These are phyloP conservation scores for Pyrus pyrifolia DNA, from an alignment of 306 rosid species.

Conservation along the genomic window DNA sequence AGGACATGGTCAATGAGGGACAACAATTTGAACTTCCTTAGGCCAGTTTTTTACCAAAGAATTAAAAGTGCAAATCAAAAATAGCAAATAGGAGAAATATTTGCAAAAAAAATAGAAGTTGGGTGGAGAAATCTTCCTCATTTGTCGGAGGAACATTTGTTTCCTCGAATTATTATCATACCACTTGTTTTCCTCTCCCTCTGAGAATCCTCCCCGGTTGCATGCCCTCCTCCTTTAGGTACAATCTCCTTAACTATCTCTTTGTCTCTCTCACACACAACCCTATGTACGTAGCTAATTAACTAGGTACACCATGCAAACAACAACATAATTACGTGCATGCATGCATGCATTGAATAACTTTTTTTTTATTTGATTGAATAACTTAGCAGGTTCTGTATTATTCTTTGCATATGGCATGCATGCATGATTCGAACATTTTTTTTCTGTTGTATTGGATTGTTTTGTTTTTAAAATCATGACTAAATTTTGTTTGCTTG, in stretches of 20 bases:
- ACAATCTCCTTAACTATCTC: not conserved
- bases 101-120: slow-evolving; percentile 13
- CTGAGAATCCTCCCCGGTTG: slow-evolving; percentile 36
- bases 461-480: not conserved
- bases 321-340: not conserved
- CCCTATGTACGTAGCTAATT: not conserved
- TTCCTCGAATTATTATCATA: slow-evolving; percentile 22
- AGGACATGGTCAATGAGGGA: not conserved
- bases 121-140: not conserved
- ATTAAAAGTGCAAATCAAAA: not conserved
- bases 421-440: not conserved
- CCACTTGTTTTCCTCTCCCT: slow-evolving; percentile 18
- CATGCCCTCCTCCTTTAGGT: slow-evolving; percentile 22
- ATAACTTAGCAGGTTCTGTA: not conserved
- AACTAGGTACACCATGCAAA: not conserved
- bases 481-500: not conserved
- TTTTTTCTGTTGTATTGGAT: not conserved
- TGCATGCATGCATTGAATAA: not conserved
- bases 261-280: not conserved
- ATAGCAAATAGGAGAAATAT: not conserved
- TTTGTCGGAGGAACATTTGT: slow-evolving; percentile 13
- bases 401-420: not conserved
- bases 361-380: not conserved
- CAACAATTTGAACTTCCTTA: not conserved
- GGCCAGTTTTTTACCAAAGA: not conserved